Conservation (phyloP, 352 stramenopile species). For the Globisporangium alternatum region DNA sequence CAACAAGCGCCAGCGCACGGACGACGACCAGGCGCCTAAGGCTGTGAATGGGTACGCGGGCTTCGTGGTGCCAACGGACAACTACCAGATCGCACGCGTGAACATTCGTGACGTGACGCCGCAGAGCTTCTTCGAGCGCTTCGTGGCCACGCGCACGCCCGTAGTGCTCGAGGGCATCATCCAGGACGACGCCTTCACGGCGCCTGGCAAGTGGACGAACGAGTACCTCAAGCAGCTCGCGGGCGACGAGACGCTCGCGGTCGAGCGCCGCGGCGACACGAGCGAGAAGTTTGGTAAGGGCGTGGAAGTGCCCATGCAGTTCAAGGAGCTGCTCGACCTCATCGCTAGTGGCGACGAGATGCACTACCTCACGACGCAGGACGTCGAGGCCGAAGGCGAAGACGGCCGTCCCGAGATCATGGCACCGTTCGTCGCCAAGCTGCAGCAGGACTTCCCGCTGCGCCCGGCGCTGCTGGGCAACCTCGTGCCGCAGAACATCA, state of each 20-base stretch:
- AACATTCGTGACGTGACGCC: constrained; percentile 48
- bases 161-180: constrained; percentile 75
- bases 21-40: constrained; percentile 16
- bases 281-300: constrained; percentile 83
- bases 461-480: constrained; percentile 79
- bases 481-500: constrained; percentile 94
- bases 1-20: constrained; percentile 43
- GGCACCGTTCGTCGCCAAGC: constrained; percentile 72
- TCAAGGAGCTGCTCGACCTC: constrained; percentile 70
- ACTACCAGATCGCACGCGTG: constrained; percentile 54
- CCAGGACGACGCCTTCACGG: constrained; percentile 46
- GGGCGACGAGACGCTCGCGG: constrained; percentile 64
- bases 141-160: constrained; percentile 72
- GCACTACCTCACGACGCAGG: constrained; percentile 90
- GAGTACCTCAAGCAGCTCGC: constrained; percentile 60
- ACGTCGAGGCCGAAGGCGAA: constrained; percentile 76
- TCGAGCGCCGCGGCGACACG: constrained; percentile 68
- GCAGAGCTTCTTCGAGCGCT: constrained; percentile 75
- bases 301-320: constrained; percentile 84
- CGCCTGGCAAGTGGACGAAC: constrained; percentile 71
- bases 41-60: constrained; percentile 59
- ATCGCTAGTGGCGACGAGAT: constrained; percentile 66
- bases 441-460: constrained; percentile 84
- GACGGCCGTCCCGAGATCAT: constrained; percentile 77
- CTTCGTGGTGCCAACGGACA: constrained; percentile 39